Evolutionary conservation across 768 basidiomycete genomes (phyloP), one percentile per base, ranked within the genome.

Genomic region (Boletus rubroflammeus): DNA sequence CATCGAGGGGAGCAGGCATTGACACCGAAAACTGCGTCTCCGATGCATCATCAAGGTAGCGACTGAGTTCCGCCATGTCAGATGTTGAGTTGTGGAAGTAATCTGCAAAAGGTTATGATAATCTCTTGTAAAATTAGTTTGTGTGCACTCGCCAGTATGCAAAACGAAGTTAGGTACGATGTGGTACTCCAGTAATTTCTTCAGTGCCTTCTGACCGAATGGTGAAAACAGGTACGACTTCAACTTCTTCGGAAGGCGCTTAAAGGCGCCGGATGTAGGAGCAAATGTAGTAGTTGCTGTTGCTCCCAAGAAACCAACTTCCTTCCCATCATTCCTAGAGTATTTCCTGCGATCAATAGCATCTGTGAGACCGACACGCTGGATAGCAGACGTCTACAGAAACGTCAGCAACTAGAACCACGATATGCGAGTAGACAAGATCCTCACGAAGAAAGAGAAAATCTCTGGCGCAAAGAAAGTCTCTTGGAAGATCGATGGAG

Each of bases 401-500:
- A 46, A 54, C 1, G 3, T 59, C 39, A 43, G 47, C 19, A 36
- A 17, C 15, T 11, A 21, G 17, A 11, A 11, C 26, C 15, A 43
- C 15, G 29, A 35, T 11, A 8, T 15, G 4, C 2, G 11, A 35
- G 28, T 28, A 17, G 6, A 59, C 13, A 23, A 3, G 17, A 9
- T 44, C 17, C 58, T 26, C 25, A 59, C 58, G 19, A 54, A 59
- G 58, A 45, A 48, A 45, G 58, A 55, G 47, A 59, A 60, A n/a
- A 23, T 47, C 4, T 55, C 47, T 36, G 58, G 51, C 1, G 23
- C 21, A 40, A 26, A 39, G 29, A 59, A 59, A 7, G 58, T 35
- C 38, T 59, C 58, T 49, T 59, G 57, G 25, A 59, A 60, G 19
- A 59, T 32, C 15, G 58, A 55, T 8, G 57, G 52, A 32, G 58